Percentiles rank a stretch among this genome's conserved stretches.
phyloP scores from a whole-genome alignment of 2,329 filamentous ascomycete genomes.

The Sporothrix euskadiensis region DNA sequence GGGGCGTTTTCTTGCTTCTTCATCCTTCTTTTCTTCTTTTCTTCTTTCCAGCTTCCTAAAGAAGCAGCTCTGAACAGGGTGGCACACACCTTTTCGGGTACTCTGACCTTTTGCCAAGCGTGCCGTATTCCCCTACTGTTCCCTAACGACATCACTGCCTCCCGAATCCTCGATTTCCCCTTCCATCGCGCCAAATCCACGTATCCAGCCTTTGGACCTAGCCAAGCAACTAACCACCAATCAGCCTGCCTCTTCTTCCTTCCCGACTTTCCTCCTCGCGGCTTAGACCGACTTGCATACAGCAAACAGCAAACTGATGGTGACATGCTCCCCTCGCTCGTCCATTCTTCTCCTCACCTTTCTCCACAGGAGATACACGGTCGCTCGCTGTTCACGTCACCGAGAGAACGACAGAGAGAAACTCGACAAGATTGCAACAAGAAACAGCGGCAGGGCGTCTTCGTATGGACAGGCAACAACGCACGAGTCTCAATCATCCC shows the following conservation, averaged over 20 bases:
- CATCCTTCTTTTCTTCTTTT: not conserved
- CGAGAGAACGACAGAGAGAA: not conserved
- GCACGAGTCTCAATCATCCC: not conserved
- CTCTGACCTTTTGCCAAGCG: not conserved
- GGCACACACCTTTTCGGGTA: not conserved
- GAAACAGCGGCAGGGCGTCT: not conserved
- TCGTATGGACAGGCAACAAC: not conserved
- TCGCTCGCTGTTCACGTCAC: not conserved
- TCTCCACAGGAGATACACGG: not conserved
- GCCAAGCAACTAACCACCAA: not conserved
- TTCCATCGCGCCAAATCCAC: not conserved
- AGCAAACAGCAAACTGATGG: not conserved
- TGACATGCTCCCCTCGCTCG: not conserved
- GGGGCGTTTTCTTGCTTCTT: not conserved
- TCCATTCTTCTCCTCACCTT: not conserved
- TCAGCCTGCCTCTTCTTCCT: not conserved
- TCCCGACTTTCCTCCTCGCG: constrained; percentile 9
- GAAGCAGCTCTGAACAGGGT: constrained; percentile 17
- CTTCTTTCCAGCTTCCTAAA: constrained; percentile 23
- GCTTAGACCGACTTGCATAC: constrained; percentile 2
- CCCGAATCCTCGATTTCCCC: not conserved
- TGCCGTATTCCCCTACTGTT: not conserved
- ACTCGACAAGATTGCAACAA: not conserved
- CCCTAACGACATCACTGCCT: not conserved
- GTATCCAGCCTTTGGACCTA: not conserved